Percentiles rank a stretch among this genome's conserved stretches.
Evolutionary conservation across 306 rosid genomes (phyloP).

Genomic region (Vachellia pachyceras): DNA sequence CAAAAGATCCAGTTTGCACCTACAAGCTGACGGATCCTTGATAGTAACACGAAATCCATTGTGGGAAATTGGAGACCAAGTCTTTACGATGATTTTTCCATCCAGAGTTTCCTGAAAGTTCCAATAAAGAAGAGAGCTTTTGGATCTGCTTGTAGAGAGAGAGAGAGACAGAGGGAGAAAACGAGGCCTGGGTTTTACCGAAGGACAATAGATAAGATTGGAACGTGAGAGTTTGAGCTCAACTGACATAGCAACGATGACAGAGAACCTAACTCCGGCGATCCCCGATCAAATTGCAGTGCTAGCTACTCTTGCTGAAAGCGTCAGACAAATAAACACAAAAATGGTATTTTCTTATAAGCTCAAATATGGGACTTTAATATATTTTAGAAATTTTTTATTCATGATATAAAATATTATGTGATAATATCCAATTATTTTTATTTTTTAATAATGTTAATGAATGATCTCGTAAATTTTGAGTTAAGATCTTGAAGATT

Average conservation of each 20-base stretch:
- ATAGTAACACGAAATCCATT: slow-evolving; percentile 71
- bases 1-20: slow-evolving; percentile 42
- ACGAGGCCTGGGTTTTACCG: slow-evolving; percentile 51
- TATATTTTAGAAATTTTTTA: not conserved
- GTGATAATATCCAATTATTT: too few species aligned
- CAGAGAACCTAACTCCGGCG: not conserved
- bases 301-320: not conserved
- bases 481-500: too few species aligned
- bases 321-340: not conserved
- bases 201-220: slow-evolving; percentile 81
- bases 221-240: slow-evolving; percentile 77
- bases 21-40: slow-evolving; percentile 86
- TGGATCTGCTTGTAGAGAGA: not conserved
- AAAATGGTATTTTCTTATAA: not conserved
- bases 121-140: slow-evolving; percentile 13
- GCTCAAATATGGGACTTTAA: too few species aligned
- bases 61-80: slow-evolving; percentile 76
- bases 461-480: too few species aligned
- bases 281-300: not conserved
- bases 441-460: too few species aligned
- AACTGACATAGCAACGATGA: slow-evolving; percentile 58
- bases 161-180: slow-evolving; percentile 1
- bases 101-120: slow-evolving; percentile 73
- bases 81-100: slow-evolving; percentile 68
- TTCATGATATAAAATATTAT: too few species aligned